Evolutionary conservation across 805 yeast genomes (phyloP).

Genomic region (Yamadazyma olivae): DNA sequence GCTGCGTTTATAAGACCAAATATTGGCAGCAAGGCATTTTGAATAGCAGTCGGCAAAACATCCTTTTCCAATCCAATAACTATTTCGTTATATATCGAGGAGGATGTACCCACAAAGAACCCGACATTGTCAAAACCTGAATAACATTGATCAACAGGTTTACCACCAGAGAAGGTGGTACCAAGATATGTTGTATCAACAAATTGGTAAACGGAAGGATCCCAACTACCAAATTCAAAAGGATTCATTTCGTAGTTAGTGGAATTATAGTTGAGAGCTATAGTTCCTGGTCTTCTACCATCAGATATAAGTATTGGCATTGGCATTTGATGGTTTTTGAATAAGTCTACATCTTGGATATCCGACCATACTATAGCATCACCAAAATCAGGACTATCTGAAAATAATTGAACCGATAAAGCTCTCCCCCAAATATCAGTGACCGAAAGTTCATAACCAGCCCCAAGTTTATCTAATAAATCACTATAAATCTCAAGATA

Average conservation of each 20-base stretch:
- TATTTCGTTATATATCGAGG: constrained; percentile 71
- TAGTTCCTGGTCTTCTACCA: constrained; percentile 33
- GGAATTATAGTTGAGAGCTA: constrained; percentile 27
- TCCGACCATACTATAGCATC: constrained; percentile 28
- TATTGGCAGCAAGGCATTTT: constrained; percentile 18
- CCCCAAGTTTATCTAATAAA: constrained; percentile 26
- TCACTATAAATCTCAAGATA: constrained; percentile 26
- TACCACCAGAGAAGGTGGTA: constrained; percentile 58
- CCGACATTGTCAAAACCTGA: constrained; percentile 80
- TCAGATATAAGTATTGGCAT: constrained; percentile 37
- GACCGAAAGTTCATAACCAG: constrained; percentile 33
- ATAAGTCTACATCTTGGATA: constrained; percentile 20
- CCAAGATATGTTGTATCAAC: constrained; percentile 71
- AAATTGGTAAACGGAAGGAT: constrained; percentile 65
- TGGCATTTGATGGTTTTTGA: constrained; percentile 32
- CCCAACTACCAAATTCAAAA: constrained; percentile 77
- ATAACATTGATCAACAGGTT: constrained; percentile 49
- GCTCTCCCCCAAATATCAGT: constrained; percentile 45
- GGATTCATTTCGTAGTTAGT: constrained; percentile 38
- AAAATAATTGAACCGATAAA: constrained; percentile 36
- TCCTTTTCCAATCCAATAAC: constrained; percentile 51
- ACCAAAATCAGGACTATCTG: constrained; percentile 23
- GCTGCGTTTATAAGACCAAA: constrained; percentile 37
- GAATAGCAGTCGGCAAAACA: constrained; percentile 17
- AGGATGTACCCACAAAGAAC: constrained; percentile 77